phyloP scores from a whole-genome alignment of 345 rosid species.

The Odontarrhena argentea region DNA sequence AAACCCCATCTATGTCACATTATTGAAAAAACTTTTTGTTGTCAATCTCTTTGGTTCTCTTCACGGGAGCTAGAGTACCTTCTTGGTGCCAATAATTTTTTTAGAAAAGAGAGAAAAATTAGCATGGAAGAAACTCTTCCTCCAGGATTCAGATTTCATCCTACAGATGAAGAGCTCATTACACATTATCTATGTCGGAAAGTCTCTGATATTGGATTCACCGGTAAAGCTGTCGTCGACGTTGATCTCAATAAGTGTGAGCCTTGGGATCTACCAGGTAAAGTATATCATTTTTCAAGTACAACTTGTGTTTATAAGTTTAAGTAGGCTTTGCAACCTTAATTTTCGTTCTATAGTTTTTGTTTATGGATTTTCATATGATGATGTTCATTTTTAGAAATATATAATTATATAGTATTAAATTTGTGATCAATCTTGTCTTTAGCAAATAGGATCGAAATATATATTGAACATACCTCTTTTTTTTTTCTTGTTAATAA shows the following conservation, averaged over 20 bases:
- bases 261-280: constrained; percentile 99
- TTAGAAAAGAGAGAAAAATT: neutral
- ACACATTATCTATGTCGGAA: constrained; percentile 69
- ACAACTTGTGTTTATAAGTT: neutral
- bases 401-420: neutral
- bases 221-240: constrained; percentile 80
- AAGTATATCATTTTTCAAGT: neutral
- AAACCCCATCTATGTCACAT: constrained; percentile 41
- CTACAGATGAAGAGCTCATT: constrained; percentile 96
- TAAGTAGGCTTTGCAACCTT: constrained; percentile 1
- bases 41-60: constrained; percentile 29
- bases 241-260: constrained; percentile 97
- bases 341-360: constrained; percentile 14
- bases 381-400: neutral
- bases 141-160: constrained; percentile 98
- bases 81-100: constrained; percentile 12
- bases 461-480: neutral
- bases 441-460: constrained; percentile 19
- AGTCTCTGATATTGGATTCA: constrained; percentile 64
- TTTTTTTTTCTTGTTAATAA: too few species aligned
- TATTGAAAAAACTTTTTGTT: constrained; percentile 33
- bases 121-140: constrained; percentile 83
- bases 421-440: constrained; percentile 8
- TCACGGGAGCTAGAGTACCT: constrained; percentile 13
- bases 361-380: neutral